Conservation (phyloP, 768 basidiomycete genomes). For the Suillus cothurnatus region DNA sequence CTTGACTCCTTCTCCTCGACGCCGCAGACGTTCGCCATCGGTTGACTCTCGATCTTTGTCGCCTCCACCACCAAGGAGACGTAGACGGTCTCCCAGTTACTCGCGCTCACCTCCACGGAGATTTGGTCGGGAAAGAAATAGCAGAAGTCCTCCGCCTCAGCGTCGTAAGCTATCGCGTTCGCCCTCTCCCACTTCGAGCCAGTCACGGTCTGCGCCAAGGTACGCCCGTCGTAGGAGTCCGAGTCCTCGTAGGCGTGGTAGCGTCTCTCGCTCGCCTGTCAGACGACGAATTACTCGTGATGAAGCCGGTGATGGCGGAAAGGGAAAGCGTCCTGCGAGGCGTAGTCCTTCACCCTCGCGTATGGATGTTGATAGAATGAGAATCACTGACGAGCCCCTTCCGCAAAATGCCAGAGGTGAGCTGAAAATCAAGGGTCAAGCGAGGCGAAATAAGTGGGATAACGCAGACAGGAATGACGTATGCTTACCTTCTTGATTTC, state of each 20-base stretch:
- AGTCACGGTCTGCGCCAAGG: conserved; percentile 43
- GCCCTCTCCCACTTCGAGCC: conserved; percentile 38
- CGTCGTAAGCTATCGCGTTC: conserved; percentile 35
- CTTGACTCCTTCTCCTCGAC: conserved; percentile 42
- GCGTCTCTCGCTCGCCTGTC: conserved; percentile 38
- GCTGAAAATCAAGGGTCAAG: conserved; percentile 78
- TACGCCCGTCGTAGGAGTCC: conserved; percentile 49
- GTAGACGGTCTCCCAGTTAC: conserved; percentile 48
- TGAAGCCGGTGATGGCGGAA: conserved; percentile 16
- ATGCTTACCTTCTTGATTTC: background rate
- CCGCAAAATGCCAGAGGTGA: conserved; percentile 44
- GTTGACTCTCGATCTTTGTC: conserved; percentile 27
- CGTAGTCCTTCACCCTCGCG: conserved; percentile 28
- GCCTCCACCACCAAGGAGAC: conserved; percentile 36
- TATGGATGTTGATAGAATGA: conserved; percentile 28
- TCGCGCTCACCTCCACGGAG: conserved; percentile 51
- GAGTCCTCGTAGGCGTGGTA: conserved; percentile 38
- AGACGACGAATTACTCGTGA: conserved; percentile 32
- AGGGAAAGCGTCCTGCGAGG: conserved; percentile 23
- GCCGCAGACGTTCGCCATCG: conserved; percentile 38
- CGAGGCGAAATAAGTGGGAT: conserved; percentile 60
- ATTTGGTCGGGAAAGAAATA: conserved; percentile 40
- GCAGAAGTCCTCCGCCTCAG: conserved; percentile 55
- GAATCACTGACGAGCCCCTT: conserved; percentile 31
- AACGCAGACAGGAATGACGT: conserved; percentile 23